phyloP scores from a whole-genome alignment of 176 grass and related monocot species.

The Olyra latifolia region DNA sequence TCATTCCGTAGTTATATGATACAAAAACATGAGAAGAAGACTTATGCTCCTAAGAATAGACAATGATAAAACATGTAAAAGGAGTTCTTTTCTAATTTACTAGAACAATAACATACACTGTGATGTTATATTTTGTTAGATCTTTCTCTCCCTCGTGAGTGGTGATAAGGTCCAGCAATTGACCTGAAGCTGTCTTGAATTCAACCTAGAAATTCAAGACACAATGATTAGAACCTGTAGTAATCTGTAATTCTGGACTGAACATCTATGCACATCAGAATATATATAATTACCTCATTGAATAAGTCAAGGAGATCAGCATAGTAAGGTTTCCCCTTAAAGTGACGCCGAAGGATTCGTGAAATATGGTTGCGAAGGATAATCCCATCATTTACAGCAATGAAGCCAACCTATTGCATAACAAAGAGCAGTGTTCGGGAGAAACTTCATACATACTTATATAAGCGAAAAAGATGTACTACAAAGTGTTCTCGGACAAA shows the following conservation, averaged over 20 bases:
- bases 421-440: neutral
- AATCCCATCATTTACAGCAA: slow-evolving; percentile 91
- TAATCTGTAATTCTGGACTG: neutral
- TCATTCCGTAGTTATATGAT: neutral
- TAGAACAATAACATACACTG: slow-evolving; percentile 59
- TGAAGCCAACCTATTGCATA: slow-evolving; percentile 68
- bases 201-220: slow-evolving; percentile 63
- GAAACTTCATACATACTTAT: neutral
- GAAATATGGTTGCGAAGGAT: slow-evolving; percentile 83
- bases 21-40: neutral
- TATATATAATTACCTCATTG: slow-evolving; percentile 65
- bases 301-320: slow-evolving; percentile 94
- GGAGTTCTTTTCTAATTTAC: neutral
- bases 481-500: neutral
- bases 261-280: neutral
- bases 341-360: slow-evolving; percentile 65
- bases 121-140: slow-evolving; percentile 74
- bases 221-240: slow-evolving; percentile 15
- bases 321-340: slow-evolving; percentile 89
- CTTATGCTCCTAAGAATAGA: slow-evolving; percentile 5
- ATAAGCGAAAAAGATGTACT: neutral
- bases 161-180: slow-evolving; percentile 89
- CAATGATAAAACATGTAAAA: neutral
- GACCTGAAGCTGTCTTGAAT: slow-evolving; percentile 94
- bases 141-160: slow-evolving; percentile 92